phyloP scores from a whole-genome alignment of 805 yeast genomes.

The Isabelozyma rhagii region DNA sequence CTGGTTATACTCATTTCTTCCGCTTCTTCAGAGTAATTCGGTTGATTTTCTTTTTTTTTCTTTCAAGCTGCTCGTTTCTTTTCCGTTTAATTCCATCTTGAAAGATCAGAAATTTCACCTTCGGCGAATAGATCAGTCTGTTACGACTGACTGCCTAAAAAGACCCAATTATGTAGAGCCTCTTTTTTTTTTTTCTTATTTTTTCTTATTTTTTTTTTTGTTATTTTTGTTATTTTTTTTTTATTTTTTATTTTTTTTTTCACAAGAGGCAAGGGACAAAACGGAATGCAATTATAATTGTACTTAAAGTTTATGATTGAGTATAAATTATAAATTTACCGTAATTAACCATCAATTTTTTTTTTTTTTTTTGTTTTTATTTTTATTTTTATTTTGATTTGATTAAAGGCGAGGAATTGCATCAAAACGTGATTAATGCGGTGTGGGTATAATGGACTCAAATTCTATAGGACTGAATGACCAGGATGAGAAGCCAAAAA shows the following conservation, averaged over 20 bases:
- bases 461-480: not conserved
- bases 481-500: conserved; percentile 16
- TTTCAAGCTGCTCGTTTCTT: not conserved
- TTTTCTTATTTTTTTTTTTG: no score
- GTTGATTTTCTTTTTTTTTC: no score
- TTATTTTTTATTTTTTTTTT: no score
- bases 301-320: no score
- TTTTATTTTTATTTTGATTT: not conserved
- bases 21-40: not conserved
- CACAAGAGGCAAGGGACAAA: no score
- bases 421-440: not conserved
- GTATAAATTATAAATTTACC: no score
- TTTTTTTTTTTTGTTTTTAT: no score
- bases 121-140: no score
- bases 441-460: not conserved
- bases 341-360: not conserved
- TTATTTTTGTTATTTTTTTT: no score
- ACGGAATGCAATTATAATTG: no score
- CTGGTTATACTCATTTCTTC: no score
- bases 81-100: not conserved
- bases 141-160: not conserved
- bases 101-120: not conserved
- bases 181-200: no score
- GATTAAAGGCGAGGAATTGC: not conserved
- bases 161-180: not conserved